Evolutionary conservation across 2,329 filamentous ascomycete genomes (phyloP), one percentile per base, ranked within the genome.

Genomic region (Ophiostoma populinum): DNA sequence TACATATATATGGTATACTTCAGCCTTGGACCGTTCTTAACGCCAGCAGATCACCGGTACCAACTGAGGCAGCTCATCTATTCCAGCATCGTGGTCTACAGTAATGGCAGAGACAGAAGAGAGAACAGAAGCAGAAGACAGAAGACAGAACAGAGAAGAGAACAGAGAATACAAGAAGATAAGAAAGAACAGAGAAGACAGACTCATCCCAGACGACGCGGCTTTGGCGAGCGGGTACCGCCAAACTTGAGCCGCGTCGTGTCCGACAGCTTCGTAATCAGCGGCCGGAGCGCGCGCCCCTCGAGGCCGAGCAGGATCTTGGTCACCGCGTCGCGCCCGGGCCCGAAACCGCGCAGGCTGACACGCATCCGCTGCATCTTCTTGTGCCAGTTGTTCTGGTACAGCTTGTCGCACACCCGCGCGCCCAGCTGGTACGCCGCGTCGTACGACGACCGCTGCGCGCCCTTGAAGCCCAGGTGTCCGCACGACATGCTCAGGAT

Each of bases 191-290:
- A 17, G 27, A 4, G 5, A 11, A 8, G 7, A 13, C 18, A 17
- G 7, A 9, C 9, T 46, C 49, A 78, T 57, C 73, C 71, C 61
- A 95, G 59, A 61, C 90, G 78, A 58, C 86, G 86, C 25, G 75
- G 78, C 54, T 76, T 81, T 55, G 69, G 70, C 62, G 83, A 87
- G 57, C 86, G 80, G 25, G 80, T 82, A 51, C 90, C 92, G 58
- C 86, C 90, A 64, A 95, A 93, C 65, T 98, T 98, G 56, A 95
- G 57, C 49, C 79, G 79, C 37, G 87, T 95, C 26, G 73, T 67
- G 59, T 98, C 90, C 21, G 80, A 75, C 41, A 98, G 79, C 47
- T 75, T 75, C 27, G 72, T 63, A 45, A 98, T 80, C 60, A 80
- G 74, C 21, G 67, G 62, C 46, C 83, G 70, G 45, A 95, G 57